Evolutionary conservation across 345 rosid genomes (phyloP).

Genomic region (Eucalyptus sp.): DNA sequence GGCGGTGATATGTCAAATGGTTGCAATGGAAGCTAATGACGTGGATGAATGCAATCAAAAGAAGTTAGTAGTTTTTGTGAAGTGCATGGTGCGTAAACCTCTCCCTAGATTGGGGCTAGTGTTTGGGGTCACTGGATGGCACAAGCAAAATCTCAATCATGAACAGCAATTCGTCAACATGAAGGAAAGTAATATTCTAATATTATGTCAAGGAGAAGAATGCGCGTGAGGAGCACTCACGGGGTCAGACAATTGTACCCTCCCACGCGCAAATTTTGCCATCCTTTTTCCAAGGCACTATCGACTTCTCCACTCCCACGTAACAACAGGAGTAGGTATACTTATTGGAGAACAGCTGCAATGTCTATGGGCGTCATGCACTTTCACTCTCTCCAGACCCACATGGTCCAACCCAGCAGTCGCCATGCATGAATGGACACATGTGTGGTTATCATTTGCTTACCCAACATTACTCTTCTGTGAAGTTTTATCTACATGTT

Average conservation of each 20-base stretch:
- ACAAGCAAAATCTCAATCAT: background rate
- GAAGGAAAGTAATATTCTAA: background rate
- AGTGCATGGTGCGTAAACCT: background rate
- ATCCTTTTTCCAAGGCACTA: background rate
- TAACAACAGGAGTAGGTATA: background rate
- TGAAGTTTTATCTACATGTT: background rate
- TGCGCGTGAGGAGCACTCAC: background rate
- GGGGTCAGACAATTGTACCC: background rate
- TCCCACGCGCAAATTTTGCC: background rate
- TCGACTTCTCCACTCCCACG: background rate
- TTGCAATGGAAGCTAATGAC: background rate
- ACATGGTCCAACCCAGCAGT: background rate
- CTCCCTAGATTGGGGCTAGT: background rate
- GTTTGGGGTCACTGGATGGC: background rate
- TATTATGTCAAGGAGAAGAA: background rate
- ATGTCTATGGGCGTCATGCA: background rate
- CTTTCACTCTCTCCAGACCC: background rate
- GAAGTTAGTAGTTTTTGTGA: background rate
- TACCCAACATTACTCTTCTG: background rate
- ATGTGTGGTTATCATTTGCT: background rate
- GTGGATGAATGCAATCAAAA: background rate
- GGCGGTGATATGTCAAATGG: background rate
- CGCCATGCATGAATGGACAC: background rate
- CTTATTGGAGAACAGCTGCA: background rate
- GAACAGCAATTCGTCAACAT: background rate